These are phyloP conservation scores for Xanthoceras sorbifolium DNA, from an alignment of 345 rosid species.

Conservation along the genomic window DNA sequence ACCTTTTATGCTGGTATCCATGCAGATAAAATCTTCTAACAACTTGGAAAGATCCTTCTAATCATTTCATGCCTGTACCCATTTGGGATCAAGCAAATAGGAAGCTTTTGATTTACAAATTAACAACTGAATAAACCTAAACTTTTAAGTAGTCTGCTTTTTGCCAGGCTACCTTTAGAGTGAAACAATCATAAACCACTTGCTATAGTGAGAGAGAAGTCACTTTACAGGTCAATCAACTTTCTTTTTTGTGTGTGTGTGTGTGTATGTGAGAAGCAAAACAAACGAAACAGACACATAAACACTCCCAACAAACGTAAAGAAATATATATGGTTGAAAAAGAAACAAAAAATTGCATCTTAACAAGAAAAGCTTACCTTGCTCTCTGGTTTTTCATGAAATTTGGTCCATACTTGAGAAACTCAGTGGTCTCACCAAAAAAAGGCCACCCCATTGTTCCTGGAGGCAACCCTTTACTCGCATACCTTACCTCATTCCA, in stretches of 20 bases:
- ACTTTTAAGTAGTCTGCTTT: constrained; percentile 8
- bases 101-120: constrained; percentile 5
- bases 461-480: constrained; percentile 73
- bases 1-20: not conserved
- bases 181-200: constrained; percentile 16
- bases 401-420: constrained; percentile 73
- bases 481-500: constrained; percentile 71
- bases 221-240: constrained; percentile 19
- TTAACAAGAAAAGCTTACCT: constrained; percentile 46
- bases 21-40: constrained; percentile 11
- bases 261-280: not conserved
- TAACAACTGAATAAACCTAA: not conserved
- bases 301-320: constrained; percentile 2
- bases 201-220: not conserved
- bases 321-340: not conserved
- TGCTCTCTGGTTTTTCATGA: constrained; percentile 71
- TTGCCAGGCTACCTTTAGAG: constrained; percentile 5
- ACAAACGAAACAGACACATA: constrained; percentile 6
- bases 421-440: constrained; percentile 84
- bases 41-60: constrained; percentile 9
- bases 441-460: constrained; percentile 94
- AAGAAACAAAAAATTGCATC: not conserved
- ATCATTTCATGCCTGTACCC: constrained; percentile 8
- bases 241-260: not conserved
- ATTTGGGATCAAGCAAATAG: constrained; percentile 7